Evolutionary conservation across 129 eudicot genomes (phyloP).

Genomic region (Flaveria bidentis): DNA sequence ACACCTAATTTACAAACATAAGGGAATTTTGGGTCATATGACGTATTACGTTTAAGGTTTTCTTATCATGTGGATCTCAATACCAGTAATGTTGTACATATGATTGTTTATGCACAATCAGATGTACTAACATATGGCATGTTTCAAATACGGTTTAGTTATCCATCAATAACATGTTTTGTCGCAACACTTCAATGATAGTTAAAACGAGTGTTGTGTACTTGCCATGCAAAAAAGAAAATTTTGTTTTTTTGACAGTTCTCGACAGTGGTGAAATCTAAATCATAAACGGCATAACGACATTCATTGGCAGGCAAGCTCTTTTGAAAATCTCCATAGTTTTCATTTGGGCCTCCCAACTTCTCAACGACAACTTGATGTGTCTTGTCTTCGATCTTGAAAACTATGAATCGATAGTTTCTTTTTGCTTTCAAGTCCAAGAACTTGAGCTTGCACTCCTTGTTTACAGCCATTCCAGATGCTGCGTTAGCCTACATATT

Average conservation of each 20-base stretch:
- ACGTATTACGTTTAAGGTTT: not conserved
- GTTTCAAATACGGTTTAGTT: not conserved
- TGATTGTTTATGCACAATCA: not conserved
- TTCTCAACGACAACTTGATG: conserved; percentile 52
- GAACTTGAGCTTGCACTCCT: conserved; percentile 44
- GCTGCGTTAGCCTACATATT: conserved; percentile 42
- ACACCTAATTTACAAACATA: too few relatives aligned
- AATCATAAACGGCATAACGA: conserved; percentile 56
- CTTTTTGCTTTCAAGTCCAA: conserved; percentile 47
- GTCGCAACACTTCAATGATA: not conserved
- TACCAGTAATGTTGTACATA: not conserved
- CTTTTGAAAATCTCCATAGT: conserved; percentile 36
- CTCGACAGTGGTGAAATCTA: conserved; percentile 43
- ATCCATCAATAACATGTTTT: not conserved
- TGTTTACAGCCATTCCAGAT: conserved; percentile 45
- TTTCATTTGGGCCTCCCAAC: conserved; percentile 39
- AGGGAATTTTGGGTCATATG: too few relatives aligned
- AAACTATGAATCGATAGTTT: conserved; percentile 48
- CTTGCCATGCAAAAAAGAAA: conserved; percentile 48
- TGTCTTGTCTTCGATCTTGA: conserved; percentile 46
- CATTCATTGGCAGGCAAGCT: conserved; percentile 52
- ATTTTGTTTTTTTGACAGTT: conserved; percentile 55
- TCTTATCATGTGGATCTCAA: not conserved
- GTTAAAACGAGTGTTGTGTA: not conserved
- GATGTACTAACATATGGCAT: not conserved